phyloP scores from a whole-genome alignment of 192 early-diverging fungal species.

The Umbelopsis vinacea region DNA sequence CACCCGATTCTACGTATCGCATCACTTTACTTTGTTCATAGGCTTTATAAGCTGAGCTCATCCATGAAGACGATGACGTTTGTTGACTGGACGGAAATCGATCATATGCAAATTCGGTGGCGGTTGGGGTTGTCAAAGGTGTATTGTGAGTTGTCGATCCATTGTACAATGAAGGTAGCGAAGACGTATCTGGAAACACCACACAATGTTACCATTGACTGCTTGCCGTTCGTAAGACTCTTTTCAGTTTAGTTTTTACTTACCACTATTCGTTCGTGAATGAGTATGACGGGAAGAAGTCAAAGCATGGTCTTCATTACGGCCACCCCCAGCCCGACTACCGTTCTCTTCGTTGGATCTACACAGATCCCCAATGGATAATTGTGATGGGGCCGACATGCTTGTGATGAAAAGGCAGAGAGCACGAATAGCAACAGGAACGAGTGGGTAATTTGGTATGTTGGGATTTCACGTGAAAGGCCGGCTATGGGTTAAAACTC shows the following conservation, averaged over 20 bases:
- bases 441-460: too few species aligned
- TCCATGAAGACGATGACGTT: slow-evolving; percentile 7
- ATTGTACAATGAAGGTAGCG: slow-evolving; percentile 6
- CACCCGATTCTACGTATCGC: slow-evolving; percentile 18
- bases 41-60: slow-evolving; percentile 14
- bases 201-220: background rate
- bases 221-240: background rate
- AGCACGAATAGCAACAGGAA: background rate
- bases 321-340: background rate
- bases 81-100: background rate
- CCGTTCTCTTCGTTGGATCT: background rate
- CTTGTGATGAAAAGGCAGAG: background rate
- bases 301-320: background rate
- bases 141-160: slow-evolving; percentile 11
- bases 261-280: slow-evolving; percentile 7
- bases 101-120: slow-evolving; percentile 15
- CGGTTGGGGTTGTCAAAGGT: slow-evolving; percentile 13
- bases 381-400: slow-evolving; percentile 7
- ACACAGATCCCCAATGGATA: slow-evolving; percentile 11
- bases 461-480: too few species aligned
- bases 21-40: slow-evolving; percentile 12
- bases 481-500: too few species aligned
- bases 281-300: background rate
- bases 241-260: background rate
- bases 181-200: background rate